Percentiles rank a stretch among this genome's conserved stretches.
Evolutionary conservation across 2,329 filamentous ascomycete species (phyloP).

Genomic region (Fusarium keratoplasticum): DNA sequence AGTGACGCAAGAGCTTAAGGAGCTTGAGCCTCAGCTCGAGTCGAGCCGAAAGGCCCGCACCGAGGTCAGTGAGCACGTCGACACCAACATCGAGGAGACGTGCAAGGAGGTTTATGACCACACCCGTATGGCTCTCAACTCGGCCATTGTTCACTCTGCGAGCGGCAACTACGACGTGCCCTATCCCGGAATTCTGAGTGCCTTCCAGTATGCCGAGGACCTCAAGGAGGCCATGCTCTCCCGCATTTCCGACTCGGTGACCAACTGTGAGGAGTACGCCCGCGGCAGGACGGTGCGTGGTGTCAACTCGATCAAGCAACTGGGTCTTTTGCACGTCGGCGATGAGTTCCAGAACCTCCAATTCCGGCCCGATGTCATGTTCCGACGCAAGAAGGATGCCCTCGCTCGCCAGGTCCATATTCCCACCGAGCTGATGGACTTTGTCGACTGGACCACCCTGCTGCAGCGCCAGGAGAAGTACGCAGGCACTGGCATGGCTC

Average conservation of each 20-base stretch:
- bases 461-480: conserved; percentile 95
- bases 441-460: conserved; percentile 86
- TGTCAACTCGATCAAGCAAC: conserved; percentile 87
- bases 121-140: conserved; percentile 79
- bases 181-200: conserved; percentile 87
- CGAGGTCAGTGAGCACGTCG: conserved; percentile 84
- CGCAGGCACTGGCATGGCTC: conserved; percentile 91
- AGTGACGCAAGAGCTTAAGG: conserved; percentile 81
- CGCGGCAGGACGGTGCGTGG: conserved; percentile 80
- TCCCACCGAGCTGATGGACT: conserved; percentile 89
- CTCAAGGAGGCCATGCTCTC: conserved; percentile 92
- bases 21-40: conserved; percentile 88
- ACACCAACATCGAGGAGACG: conserved; percentile 84
- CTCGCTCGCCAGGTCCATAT: conserved; percentile 88
- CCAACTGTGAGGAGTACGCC: conserved; percentile 86
- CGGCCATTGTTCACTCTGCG: conserved; percentile 81
- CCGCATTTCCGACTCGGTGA: conserved; percentile 83
- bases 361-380: conserved; percentile 95
- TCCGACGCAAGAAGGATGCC: conserved; percentile 82
- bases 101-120: conserved; percentile 88
- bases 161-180: conserved; percentile 82
- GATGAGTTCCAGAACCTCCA: conserved; percentile 86
- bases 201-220: conserved; percentile 93
- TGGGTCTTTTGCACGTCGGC: conserved; percentile 89
- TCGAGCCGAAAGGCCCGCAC: conserved; percentile 82